Evolutionary conservation across 192 early-diverging fungal species (phyloP).

Genomic region (Backusella australiensis): DNA sequence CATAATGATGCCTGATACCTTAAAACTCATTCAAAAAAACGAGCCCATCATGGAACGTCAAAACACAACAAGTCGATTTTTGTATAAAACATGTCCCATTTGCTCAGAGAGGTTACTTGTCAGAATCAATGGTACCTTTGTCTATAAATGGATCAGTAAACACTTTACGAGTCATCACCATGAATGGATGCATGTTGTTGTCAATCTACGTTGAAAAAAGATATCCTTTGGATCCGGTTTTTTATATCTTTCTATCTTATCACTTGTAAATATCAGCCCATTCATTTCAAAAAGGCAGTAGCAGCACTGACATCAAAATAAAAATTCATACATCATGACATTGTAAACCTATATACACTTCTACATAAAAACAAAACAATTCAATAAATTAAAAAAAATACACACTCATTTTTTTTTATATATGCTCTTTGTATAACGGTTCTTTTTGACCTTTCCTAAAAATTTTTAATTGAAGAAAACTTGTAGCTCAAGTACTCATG

Average conservation of each 20-base stretch:
- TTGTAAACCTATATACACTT: too few species aligned
- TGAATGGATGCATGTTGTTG: slow-evolving; percentile 25
- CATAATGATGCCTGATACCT: too few species aligned
- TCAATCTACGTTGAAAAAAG: slow-evolving; percentile 12
- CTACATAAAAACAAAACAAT: too few species aligned
- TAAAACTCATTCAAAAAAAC: neutral
- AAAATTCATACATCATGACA: too few species aligned
- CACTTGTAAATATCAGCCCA: neutral
- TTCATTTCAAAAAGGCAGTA: neutral
- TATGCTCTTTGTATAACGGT: too few species aligned
- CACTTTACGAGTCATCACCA: slow-evolving; percentile 24
- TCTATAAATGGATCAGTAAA: slow-evolving; percentile 26
- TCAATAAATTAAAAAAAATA: too few species aligned
- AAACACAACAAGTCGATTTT: neutral
- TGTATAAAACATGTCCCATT: slow-evolving; percentile 24
- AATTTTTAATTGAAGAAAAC: too few species aligned
- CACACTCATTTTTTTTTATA: too few species aligned
- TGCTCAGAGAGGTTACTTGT: slow-evolving; percentile 22
- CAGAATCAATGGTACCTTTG: slow-evolving; percentile 24
- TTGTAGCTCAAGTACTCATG: too few species aligned
- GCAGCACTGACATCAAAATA: too few species aligned
- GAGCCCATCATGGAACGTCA: neutral
- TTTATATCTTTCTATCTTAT: too few species aligned
- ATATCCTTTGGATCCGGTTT: neutral
- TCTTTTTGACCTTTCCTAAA: too few species aligned